These are phyloP conservation scores for Boletus vermiculosoides DNA, from an alignment of 768 basidiomycete genomes.

Conservation along the genomic window DNA sequence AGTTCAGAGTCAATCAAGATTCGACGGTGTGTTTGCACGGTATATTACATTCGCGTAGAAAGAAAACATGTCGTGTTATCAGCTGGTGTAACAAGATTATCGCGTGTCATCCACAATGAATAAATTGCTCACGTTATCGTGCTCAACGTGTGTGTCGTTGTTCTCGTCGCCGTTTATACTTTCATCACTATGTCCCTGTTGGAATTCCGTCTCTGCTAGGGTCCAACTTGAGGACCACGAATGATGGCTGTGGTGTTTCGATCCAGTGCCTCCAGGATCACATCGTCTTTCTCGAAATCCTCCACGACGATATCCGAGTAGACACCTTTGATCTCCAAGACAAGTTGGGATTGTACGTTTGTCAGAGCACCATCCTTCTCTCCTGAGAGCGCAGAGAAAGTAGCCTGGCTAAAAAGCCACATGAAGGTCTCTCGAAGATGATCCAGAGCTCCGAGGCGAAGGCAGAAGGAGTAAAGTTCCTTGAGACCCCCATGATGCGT, in stretches of 20 bases:
- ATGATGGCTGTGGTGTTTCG: background rate
- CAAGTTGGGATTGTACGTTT: background rate
- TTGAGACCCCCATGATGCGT: background rate
- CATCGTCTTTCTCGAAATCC: background rate
- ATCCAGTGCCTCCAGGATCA: constrained; percentile 1
- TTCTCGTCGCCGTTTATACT: too few species aligned
- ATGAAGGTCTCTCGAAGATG: background rate
- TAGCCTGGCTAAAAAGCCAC: background rate
- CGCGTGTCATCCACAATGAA: background rate
- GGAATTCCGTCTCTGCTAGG: background rate
- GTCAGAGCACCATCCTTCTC: background rate
- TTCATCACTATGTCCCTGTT: background rate
- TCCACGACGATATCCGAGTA: background rate
- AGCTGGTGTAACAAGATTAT: background rate
- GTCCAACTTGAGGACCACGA: background rate
- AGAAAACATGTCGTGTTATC: background rate
- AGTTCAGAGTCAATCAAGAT: background rate
- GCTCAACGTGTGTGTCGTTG: too few species aligned
- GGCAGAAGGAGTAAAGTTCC: background rate
- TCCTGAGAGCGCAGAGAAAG: background rate
- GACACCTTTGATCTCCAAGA: background rate
- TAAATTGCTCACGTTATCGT: background rate
- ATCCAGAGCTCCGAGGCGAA: background rate
- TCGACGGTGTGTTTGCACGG: background rate
- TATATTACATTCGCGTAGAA: background rate